Evolutionary conservation across 2,329 filamentous ascomycete genomes (phyloP).

Genomic region (Ophiocordyceps sinensis): DNA sequence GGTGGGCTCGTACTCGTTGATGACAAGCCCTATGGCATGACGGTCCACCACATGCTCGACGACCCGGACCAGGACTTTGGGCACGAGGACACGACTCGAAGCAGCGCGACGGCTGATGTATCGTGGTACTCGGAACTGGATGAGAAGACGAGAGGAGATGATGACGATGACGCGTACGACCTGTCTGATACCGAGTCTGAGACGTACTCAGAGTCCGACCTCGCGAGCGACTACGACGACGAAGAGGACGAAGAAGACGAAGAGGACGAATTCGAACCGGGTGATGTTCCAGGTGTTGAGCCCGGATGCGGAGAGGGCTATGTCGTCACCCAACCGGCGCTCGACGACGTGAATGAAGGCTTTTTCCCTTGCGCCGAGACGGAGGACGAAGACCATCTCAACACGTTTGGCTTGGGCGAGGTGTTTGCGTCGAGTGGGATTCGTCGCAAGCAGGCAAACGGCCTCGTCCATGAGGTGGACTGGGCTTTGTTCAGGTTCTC

Average conservation of each 20-base stretch:
- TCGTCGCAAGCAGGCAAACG: conserved; percentile 55
- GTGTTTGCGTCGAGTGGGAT: conserved; percentile 86
- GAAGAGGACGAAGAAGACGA: conserved; percentile 38
- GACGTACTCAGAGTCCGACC: conserved; percentile 30
- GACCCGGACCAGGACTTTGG: conserved; percentile 36
- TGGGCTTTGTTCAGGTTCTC: conserved; percentile 84
- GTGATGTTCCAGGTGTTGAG: conserved; percentile 67
- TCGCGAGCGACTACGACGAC: conserved; percentile 37
- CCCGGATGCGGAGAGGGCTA: conserved; percentile 64
- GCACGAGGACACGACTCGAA: conserved; percentile 14
- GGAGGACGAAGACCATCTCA: conserved; percentile 68
- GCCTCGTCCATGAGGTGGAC: conserved; percentile 79
- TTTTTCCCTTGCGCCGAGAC: conserved; percentile 64
- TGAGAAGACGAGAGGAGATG: conserved; percentile 23
- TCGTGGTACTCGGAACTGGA: conserved; percentile 29
- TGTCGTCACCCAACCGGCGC: conserved; percentile 77
- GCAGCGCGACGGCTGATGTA: conserved; percentile 23
- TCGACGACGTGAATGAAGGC: conserved; percentile 71
- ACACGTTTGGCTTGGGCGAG: conserved; percentile 66
- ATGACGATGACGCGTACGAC: conserved; percentile 43
- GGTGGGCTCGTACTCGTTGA: conserved; percentile 80
- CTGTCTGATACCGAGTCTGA: conserved; percentile 50
- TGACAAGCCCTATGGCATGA: conserved; percentile 79
- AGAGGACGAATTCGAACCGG: conserved; percentile 41
- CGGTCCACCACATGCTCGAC: conserved; percentile 92